These are phyloP conservation scores for Acacia crassicarpa DNA, from an alignment of 306 rosid species.

Conservation along the genomic window DNA sequence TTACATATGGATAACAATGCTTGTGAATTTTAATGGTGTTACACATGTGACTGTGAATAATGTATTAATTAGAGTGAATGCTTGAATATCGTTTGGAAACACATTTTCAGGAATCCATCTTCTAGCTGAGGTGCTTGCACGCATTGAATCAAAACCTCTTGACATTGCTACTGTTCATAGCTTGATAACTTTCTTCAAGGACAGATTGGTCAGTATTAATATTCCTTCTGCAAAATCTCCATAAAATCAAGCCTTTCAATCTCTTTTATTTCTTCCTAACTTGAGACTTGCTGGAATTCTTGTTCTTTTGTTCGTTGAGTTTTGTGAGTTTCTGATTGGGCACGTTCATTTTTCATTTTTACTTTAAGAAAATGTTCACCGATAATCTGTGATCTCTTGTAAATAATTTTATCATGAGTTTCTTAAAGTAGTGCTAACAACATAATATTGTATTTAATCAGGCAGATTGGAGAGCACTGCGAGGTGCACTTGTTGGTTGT, in stretches of 20 bases:
- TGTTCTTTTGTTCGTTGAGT: conserved; percentile 19
- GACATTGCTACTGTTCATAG: conserved; percentile 60
- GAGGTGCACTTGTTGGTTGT: conserved; percentile 96
- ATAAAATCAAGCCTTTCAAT: not conserved
- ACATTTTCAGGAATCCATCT: conserved; percentile 73
- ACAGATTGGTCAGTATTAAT: conserved; percentile 78
- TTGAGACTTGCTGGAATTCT: conserved; percentile 19
- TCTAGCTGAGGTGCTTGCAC: conserved; percentile 74
- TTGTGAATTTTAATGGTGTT: not conserved
- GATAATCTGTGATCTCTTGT: conserved; percentile 26
- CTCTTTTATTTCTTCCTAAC: conserved; percentile 19
- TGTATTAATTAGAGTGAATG: not conserved
- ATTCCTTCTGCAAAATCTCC: conserved; percentile 20
- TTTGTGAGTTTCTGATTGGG: conserved; percentile 26
- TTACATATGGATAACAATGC: conserved; percentile 11
- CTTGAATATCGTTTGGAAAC: conserved; percentile 29
- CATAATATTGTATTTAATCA: conserved; percentile 47
- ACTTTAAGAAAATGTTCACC: conserved; percentile 2
- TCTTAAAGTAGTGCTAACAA: conserved; percentile 19
- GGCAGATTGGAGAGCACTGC: conserved; percentile 98
- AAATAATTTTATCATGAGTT: conserved; percentile 14
- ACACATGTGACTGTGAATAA: conserved; percentile 16
- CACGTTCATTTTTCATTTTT: conserved; percentile 28
- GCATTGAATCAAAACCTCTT: conserved; percentile 65
- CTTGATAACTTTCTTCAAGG: conserved; percentile 78